Percentiles rank a stretch among this genome's conserved stretches.
These are phyloP conservation scores for Chlorella ohadii DNA, from an alignment of 139 green algal genomes.

Conservation along the genomic window DNA sequence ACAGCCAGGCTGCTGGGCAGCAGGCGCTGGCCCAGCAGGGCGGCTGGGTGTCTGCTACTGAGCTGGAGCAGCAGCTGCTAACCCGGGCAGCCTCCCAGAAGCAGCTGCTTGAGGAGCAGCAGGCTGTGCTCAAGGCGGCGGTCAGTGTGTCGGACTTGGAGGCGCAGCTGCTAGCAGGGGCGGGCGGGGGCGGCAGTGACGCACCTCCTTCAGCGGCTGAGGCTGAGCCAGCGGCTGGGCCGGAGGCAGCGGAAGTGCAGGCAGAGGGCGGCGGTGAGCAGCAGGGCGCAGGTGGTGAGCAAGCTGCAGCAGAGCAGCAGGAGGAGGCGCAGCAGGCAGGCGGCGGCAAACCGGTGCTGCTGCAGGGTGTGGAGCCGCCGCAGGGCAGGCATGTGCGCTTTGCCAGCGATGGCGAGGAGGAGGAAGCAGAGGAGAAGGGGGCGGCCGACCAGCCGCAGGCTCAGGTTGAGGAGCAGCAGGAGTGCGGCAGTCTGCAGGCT, in stretches of 20 bases:
- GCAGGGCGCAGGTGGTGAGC: neutral
- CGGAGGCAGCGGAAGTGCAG: neutral
- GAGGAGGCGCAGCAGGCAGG: neutral
- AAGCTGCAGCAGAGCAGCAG: neutral
- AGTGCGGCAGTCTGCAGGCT: neutral
- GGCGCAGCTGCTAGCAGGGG: slow-evolving; percentile 17
- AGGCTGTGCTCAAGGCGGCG: neutral
- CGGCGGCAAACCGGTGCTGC: neutral
- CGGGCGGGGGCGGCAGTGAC: neutral
- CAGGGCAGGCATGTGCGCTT: slow-evolving; percentile 17
- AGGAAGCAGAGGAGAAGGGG: neutral
- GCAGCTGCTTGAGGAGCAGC: slow-evolving; percentile 4
- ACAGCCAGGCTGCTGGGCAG: neutral
- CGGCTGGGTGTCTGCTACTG: neutral
- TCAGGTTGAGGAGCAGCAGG: neutral
- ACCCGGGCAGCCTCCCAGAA: slow-evolving; percentile 2
- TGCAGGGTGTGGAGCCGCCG: neutral
- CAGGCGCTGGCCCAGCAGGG: slow-evolving; percentile 7
- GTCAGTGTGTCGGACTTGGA: slow-evolving; percentile 15
- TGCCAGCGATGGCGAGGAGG: slow-evolving; percentile 14
- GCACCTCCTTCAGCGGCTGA: neutral
- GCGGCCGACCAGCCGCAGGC: neutral
- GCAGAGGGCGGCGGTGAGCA: neutral
- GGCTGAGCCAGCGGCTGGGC: neutral
- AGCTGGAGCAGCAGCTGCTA: slow-evolving; percentile 4